phyloP scores from a whole-genome alignment of 495 filamentous ascomycete genomes.

The Trichoderma parareesei region DNA sequence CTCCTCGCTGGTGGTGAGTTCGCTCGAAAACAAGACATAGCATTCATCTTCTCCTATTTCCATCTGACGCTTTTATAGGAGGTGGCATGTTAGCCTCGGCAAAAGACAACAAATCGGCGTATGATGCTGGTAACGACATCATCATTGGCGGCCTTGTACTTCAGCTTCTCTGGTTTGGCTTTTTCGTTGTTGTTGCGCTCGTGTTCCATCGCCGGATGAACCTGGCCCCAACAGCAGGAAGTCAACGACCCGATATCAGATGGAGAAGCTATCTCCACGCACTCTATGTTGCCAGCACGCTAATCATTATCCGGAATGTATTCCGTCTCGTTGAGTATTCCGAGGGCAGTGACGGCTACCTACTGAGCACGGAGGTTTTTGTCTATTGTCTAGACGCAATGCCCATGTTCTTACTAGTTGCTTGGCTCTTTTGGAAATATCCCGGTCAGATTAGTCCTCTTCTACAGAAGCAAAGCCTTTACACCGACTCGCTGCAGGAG shows the following conservation, averaged over 20 bases:
- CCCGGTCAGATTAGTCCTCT: not conserved
- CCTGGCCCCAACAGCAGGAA: not conserved
- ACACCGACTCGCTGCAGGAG: not conserved
- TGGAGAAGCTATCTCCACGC: constrained; percentile 1
- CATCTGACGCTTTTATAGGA: not conserved
- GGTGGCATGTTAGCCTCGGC: not conserved
- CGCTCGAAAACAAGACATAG: not conserved
- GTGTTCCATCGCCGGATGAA: not conserved
- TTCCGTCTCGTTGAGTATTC: not conserved
- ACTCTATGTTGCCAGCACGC: not conserved
- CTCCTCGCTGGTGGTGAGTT: constrained; percentile 14
- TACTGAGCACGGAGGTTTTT: not conserved
- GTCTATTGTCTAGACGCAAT: not conserved
- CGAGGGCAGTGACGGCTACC: not conserved
- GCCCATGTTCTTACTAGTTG: not conserved
- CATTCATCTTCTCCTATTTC: not conserved
- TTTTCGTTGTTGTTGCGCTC: not conserved
- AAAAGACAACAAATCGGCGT: not conserved
- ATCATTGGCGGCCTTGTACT: not conserved
- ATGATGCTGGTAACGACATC: not conserved
- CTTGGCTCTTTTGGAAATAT: not conserved
- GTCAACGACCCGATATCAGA: not conserved
- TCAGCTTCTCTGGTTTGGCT: not conserved
- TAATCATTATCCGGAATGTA: not conserved
- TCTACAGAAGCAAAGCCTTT: not conserved